Evolutionary conservation across 352 stramenopile genomes (phyloP), one percentile per base, ranked within the genome.

Genomic region (Pythium sp.): DNA sequence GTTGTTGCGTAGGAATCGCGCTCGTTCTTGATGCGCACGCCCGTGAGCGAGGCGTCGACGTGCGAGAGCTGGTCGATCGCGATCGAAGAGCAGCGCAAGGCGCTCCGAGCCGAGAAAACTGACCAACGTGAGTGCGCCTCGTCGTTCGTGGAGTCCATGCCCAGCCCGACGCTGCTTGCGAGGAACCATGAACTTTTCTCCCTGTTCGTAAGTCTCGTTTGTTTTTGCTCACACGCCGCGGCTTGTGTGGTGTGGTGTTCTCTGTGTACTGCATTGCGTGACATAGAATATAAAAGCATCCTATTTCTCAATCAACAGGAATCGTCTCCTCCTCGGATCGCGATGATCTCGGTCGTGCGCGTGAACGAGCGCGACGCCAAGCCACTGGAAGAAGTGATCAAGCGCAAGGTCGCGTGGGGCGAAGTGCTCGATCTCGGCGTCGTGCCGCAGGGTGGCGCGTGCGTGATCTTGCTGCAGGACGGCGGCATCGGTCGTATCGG

Each of bases 11-110:
- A 91, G 81, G 81, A 92, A 14, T 78, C 83, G n/a, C 80, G 84
- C 0, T 76, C 79, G n/a, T 90, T 91, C 58, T 73, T 94, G 38
- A 94, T 94, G 87, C 84, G 87, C 56, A 77, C 81, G 38, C 68
- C 80, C 0, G 74, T 91, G 65, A 75, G 71, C 8, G 81, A 92
- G 67, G 82, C 83, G n/a, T 91, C 84, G 58, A 91, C 87, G 58
- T 92, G 85, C 58, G 84, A 93, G 69, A 92, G 82, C 76, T 94
- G 87, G 87, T 92, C 86, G 9, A 91, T 92, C 58, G 83, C 82
- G 34, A 90, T 94, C 65, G 84, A 93, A 62, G 82, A 93, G 69
- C 87, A 94, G 72, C 85, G 87, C 72, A 92, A 94, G 64, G 80
- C 84, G 34, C 58, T 91, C 34, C 76, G 75, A 8, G 77, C 75